Base-by-base conservation (phyloP, 495 filamentous ascomycete genomes). In the Tuber melanosporum region DNA sequence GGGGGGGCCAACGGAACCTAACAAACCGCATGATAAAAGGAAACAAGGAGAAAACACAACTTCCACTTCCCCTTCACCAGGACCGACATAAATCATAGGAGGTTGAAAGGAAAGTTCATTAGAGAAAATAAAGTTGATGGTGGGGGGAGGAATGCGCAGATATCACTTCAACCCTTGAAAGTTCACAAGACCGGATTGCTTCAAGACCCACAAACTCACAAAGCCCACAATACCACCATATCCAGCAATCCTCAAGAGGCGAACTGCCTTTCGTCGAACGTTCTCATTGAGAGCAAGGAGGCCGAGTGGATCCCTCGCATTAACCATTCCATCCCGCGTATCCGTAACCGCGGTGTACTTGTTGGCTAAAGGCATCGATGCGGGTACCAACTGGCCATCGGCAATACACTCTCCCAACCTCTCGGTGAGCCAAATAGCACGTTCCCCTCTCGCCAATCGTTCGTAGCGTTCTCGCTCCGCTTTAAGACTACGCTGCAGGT, bases 381-480 rank as follows among this genome's bases (percentile, higher is more conserved):
- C 71, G 49, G 88, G 88, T 1, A 92, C 89, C 32, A 92, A 85
- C 4, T 88, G 91, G 1, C 92, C 92, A 77, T 95, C 91, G 26
- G 90, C 84, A 12, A 95, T 89, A 77, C 90, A 91, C 82, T 96
- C 92, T 44, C 89, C 88, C 2, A 97, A 84, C 78, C 88, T 87
- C 83, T 94, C 90, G 0, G 91, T 92, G 19, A 95, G 87, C 93
- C 93, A 96, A 22, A 91, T 85, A 17, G 92, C 91, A 43, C 92
- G 87, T 78, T 97, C 93, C n/a, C 87, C 88, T 8, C 88, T 86
- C 12, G 91, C 89, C 1, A 96, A 86, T 3, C 88, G 85, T 69
- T 92, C 90, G 76, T 93, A 97, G 82, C 92, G 86, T 39, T 91
- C 89, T 15, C 93, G 90, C 84, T 99, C 95, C 66, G 93, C 91